Conservation (phyloP, 768 basidiomycete genomes). For the Rhizopogon roseolus region DNA sequence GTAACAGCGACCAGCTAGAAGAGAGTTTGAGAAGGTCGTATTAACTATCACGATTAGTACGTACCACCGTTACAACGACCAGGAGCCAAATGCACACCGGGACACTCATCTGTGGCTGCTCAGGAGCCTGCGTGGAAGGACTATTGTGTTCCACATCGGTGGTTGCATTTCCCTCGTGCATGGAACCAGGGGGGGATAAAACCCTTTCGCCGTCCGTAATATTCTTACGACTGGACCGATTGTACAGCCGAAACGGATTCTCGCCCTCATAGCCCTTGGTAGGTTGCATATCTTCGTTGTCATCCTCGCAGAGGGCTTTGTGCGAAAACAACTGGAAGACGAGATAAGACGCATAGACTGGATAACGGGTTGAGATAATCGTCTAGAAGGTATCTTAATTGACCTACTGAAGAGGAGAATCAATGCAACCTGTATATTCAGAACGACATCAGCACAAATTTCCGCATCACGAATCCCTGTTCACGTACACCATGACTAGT, state of each 20-base stretch:
- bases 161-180: background rate
- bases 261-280: constrained; percentile 37
- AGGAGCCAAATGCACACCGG: constrained; percentile 50
- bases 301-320: constrained; percentile 58
- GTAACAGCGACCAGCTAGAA: constrained; percentile 49
- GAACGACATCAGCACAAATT: background rate
- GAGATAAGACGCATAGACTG: constrained; percentile 70
- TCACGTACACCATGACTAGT: constrained; percentile 74
- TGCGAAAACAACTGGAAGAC: constrained; percentile 81
- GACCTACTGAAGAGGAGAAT: constrained; percentile 68
- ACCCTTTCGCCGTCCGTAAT: background rate
- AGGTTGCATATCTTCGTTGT: constrained; percentile 32
- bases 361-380: background rate
- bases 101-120: constrained; percentile 50
- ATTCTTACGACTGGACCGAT: background rate
- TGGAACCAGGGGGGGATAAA: background rate
- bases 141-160: background rate
- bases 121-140: constrained; percentile 19
- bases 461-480: background rate
- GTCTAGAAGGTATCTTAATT: no score
- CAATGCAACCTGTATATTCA: constrained; percentile 53
- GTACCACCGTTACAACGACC: constrained; percentile 56
- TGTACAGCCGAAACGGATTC: constrained; percentile 25
- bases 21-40: background rate
- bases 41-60: constrained; percentile 13